Conservation (phyloP, 768 basidiomycete species). For the Inosperma sp. region DNA sequence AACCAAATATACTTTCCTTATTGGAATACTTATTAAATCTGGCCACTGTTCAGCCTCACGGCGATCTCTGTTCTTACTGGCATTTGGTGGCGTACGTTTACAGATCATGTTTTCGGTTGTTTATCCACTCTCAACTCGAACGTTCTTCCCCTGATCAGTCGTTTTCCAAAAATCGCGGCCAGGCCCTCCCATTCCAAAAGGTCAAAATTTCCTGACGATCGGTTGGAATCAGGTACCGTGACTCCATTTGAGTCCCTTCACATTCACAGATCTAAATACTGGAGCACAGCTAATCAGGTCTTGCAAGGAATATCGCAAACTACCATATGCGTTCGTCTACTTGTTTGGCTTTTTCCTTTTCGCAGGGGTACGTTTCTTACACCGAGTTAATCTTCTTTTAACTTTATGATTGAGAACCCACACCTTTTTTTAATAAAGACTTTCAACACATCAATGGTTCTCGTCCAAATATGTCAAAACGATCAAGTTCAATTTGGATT, state of each 20-base stretch:
- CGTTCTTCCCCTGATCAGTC: constrained; percentile 49
- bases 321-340: constrained; percentile 81
- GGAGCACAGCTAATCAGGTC: constrained; percentile 67
- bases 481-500: constrained; percentile 79
- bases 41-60: constrained; percentile 46
- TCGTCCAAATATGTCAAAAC: constrained; percentile 74
- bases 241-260: too few species aligned
- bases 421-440: constrained; percentile 45
- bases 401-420: not conserved
- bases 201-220: constrained; percentile 71
- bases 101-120: not conserved
- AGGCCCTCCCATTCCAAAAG: constrained; percentile 72
- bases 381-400: not conserved
- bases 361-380: constrained; percentile 53
- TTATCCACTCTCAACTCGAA: not conserved
- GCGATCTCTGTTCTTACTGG: constrained; percentile 73
- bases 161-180: constrained; percentile 80
- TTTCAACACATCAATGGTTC: constrained; percentile 70
- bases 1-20: not conserved
- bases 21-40: not conserved
- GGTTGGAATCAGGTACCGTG: constrained; percentile 79
- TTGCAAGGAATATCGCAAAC: constrained; percentile 64
- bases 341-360: constrained; percentile 70
- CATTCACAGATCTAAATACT: not conserved
- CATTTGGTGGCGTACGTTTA: constrained; percentile 82